Percentiles rank a stretch among this genome's conserved stretches.
Conservation (phyloP, 192 early-diverging fungal genomes). For the Backusella circina region DNA sequence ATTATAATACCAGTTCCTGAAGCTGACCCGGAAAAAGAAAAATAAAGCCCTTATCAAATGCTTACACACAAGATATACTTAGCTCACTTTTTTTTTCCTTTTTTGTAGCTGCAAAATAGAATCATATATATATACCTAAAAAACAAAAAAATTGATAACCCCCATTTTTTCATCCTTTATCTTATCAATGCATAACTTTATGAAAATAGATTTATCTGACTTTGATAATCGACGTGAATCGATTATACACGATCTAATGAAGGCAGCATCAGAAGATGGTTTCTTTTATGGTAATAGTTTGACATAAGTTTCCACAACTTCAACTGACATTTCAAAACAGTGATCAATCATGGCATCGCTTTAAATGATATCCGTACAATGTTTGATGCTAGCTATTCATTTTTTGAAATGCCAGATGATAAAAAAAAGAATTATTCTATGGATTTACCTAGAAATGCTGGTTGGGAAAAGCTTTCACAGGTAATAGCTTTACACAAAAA, state of each 20-base stretch:
- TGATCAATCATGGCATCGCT: constrained; percentile 25
- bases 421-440: constrained; percentile 19
- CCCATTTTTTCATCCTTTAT: constrained; percentile 1
- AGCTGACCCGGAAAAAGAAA: constrained; percentile 4
- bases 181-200: constrained; percentile 11
- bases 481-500: constrained; percentile 7
- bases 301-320: not conserved
- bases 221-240: constrained; percentile 22
- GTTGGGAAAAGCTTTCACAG: constrained; percentile 24
- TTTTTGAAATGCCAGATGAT: constrained; percentile 26
- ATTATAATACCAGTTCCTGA: constrained; percentile 3
- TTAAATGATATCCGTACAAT: constrained; percentile 13
- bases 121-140: not conserved
- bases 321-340: constrained; percentile 8
- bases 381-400: constrained; percentile 19
- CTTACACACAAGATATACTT: constrained; percentile 1
- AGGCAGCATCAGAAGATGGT: constrained; percentile 18
- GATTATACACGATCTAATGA: constrained; percentile 20
- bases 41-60: not conserved
- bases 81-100: constrained; percentile 5
- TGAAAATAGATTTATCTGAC: constrained; percentile 22
- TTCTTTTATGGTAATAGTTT: constrained; percentile 29
- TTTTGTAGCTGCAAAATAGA: not conserved
- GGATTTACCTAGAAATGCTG: constrained; percentile 24
- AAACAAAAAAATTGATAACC: constrained; percentile 1